These are phyloP conservation scores for Cladophialophora immunda DNA, from an alignment of 2,329 filamentous ascomycete species.

Conservation along the genomic window DNA sequence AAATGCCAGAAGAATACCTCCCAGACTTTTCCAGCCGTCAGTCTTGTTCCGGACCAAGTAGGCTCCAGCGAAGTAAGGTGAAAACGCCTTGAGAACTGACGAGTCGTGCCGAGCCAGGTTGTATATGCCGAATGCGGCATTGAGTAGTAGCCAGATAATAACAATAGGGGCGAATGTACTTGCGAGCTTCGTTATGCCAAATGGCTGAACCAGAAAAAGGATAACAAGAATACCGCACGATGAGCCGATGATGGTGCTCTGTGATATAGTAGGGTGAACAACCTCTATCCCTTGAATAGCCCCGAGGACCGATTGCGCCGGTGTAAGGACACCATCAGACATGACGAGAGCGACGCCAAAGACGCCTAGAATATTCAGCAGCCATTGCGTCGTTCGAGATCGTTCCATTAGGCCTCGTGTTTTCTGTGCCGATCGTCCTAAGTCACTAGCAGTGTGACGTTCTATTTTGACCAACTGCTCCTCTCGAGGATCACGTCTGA, in stretches of 20 bases:
- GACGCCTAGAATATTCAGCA: conserved; percentile 62
- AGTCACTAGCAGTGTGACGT: conserved; percentile 55
- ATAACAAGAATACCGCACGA: conserved; percentile 63
- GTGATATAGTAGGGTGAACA: conserved; percentile 56
- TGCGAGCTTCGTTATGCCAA: conserved; percentile 61
- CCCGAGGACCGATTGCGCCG: conserved; percentile 65
- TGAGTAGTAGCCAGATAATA: conserved; percentile 64
- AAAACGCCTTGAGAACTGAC: conserved; percentile 62
- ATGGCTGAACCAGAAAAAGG: conserved; percentile 63
- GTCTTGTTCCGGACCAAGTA: conserved; percentile 61
- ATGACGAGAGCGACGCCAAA: conserved; percentile 65
- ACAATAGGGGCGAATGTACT: conserved; percentile 63
- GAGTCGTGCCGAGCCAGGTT: conserved; percentile 58
- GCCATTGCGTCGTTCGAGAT: conserved; percentile 54
- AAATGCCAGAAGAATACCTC: conserved; percentile 75
- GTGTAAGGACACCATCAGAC: conserved; percentile 65
- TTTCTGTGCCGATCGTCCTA: conserved; percentile 53
- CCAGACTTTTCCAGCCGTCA: conserved; percentile 61
- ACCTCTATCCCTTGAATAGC: conserved; percentile 64
- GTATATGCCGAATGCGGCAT: conserved; percentile 63
- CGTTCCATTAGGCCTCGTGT: conserved; percentile 59
- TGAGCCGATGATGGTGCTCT: conserved; percentile 58
- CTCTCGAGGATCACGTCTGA: conserved; percentile 61
- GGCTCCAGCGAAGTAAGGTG: conserved; percentile 56
- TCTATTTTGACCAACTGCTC: conserved; percentile 58